phyloP scores from a whole-genome alignment of 176 grass and related monocot genomes.

The Saccharum spontaneum region DNA sequence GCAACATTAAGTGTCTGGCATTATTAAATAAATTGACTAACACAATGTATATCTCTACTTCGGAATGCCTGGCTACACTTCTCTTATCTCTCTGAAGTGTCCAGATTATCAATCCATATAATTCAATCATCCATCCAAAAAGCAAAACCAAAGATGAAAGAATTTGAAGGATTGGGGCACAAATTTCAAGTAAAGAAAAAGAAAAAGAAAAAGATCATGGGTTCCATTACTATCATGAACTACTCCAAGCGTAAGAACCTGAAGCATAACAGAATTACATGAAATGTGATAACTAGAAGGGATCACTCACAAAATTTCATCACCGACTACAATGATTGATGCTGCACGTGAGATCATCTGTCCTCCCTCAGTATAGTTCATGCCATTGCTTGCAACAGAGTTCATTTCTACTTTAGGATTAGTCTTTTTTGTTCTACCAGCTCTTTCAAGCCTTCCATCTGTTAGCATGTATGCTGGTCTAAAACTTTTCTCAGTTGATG shows the following conservation, averaged over 20 bases:
- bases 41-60: constrained; percentile 2
- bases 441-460: constrained; percentile 97
- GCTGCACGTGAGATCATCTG: constrained; percentile 48
- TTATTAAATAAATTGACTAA: constrained; percentile 5
- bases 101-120: constrained; percentile 6
- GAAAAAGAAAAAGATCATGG: not conserved
- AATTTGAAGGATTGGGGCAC: not conserved
- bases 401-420: constrained; percentile 43
- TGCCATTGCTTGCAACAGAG: constrained; percentile 59
- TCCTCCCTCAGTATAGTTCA: constrained; percentile 34
- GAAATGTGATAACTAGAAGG: constrained; percentile 27
- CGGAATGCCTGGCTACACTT: constrained; percentile 13
- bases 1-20: not conserved
- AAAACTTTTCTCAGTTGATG: constrained; percentile 62
- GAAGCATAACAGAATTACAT: constrained; percentile 3
- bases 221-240: constrained; percentile 9
- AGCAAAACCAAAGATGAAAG: constrained; percentile 5
- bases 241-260: constrained; percentile 21
- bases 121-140: constrained; percentile 27
- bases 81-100: constrained; percentile 10
- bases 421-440: constrained; percentile 84
- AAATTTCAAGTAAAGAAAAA: not conserved
- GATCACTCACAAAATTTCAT: constrained; percentile 91
- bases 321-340: constrained; percentile 83
- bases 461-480: constrained; percentile 98